Evolutionary conservation across 192 early-diverging fungal genomes (phyloP).

Genomic region (Oehlia diaphana): DNA sequence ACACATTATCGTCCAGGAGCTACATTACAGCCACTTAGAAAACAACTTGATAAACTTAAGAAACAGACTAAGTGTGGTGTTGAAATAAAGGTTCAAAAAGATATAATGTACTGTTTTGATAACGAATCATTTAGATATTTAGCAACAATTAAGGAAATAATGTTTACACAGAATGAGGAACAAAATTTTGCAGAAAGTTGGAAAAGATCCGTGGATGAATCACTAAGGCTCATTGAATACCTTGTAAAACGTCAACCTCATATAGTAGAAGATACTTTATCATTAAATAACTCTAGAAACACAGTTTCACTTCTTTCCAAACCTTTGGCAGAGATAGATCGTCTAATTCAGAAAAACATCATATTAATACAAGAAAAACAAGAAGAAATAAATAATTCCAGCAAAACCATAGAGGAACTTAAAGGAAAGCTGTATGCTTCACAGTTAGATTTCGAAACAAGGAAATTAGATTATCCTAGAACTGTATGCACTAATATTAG

Average conservation of each 20-base stretch:
- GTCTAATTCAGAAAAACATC: conserved; percentile 30
- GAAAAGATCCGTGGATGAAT: conserved; percentile 33
- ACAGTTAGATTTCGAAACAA: conserved; percentile 28
- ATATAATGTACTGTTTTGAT: conserved; percentile 36
- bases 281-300: conserved; percentile 31
- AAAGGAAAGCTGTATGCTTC: conserved; percentile 21
- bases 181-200: conserved; percentile 31
- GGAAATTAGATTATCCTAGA: conserved; percentile 22
- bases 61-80: not conserved
- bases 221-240: conserved; percentile 26
- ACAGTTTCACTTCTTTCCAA: conserved; percentile 25
- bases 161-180: conserved; percentile 20
- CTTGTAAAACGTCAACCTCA: conserved; percentile 26
- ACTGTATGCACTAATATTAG: conserved; percentile 30
- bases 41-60: conserved; percentile 23
- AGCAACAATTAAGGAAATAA: conserved; percentile 29
- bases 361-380: conserved; percentile 9
- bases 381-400: conserved; percentile 29
- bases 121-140: conserved; percentile 37
- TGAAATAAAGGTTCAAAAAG: conserved; percentile 8
- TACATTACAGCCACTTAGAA: conserved; percentile 23
- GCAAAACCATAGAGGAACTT: conserved; percentile 28
- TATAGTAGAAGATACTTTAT: conserved; percentile 33
- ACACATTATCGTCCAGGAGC: conserved; percentile 35
- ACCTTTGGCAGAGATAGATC: conserved; percentile 31